These are phyloP conservation scores for Microsporum audouinii DNA, from an alignment of 2,329 filamentous ascomycete genomes.

Conservation along the genomic window DNA sequence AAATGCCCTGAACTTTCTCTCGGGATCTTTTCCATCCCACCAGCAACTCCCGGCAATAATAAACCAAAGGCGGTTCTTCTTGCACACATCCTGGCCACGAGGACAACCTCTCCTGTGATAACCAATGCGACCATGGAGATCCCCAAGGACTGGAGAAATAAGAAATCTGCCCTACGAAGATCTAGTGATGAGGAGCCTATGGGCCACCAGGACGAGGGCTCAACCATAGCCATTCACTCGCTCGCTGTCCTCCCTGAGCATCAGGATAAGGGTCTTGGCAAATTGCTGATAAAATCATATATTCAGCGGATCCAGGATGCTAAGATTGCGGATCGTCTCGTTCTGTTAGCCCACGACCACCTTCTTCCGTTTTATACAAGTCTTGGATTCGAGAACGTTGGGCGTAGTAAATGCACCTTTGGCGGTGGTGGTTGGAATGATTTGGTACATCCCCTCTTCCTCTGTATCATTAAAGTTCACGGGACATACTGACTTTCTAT, in stretches of 20 bases:
- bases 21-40: conserved; percentile 61
- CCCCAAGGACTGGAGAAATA: conserved; percentile 54
- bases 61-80: conserved; percentile 56
- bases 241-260: conserved; percentile 66
- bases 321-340: conserved; percentile 58
- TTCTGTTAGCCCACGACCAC: conserved; percentile 64
- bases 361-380: conserved; percentile 63
- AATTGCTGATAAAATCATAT: conserved; percentile 62
- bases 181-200: conserved; percentile 34
- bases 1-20: conserved; percentile 65
- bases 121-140: conserved; percentile 67
- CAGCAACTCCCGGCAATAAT: conserved; percentile 41
- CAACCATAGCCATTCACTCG: conserved; percentile 71
- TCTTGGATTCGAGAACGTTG: conserved; percentile 60
- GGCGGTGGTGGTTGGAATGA: conserved; percentile 73
- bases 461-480: conserved; percentile 5
- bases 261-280: conserved; percentile 62
- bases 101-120: conserved; percentile 51
- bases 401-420: conserved; percentile 58
- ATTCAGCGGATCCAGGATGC: conserved; percentile 63
- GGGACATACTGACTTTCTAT: background rate
- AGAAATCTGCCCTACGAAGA: conserved; percentile 23
- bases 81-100: conserved; percentile 66
- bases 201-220: conserved; percentile 62
- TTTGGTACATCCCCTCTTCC: conserved; percentile 49